Percentiles rank a stretch among this genome's conserved stretches.
These are phyloP conservation scores for Pleurostoma richardsiae DNA, from an alignment of 2,329 filamentous ascomycete genomes.

Conservation along the genomic window DNA sequence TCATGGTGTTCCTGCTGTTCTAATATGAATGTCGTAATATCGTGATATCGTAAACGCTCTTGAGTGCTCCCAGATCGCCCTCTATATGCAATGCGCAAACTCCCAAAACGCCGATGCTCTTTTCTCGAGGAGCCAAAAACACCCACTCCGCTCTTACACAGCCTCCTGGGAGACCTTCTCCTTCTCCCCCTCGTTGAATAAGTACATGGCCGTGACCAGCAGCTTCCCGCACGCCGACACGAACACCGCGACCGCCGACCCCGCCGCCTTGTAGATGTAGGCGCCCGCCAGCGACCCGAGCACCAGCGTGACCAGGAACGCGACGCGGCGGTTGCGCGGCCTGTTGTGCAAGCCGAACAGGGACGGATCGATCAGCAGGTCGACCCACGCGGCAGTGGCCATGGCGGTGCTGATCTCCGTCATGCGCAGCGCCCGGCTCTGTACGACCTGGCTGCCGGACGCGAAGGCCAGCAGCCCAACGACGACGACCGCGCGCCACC, in stretches of 20 bases:
- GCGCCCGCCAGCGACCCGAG: conserved; percentile 47
- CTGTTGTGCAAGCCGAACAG: conserved; percentile 42
- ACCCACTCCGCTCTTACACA: not conserved
- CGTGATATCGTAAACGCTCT: too few relatives aligned
- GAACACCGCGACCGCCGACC: conserved; percentile 36
- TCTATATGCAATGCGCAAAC: too few relatives aligned
- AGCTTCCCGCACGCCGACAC: conserved; percentile 39
- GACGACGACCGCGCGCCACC: conserved; percentile 33
- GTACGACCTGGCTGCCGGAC: conserved; percentile 54
- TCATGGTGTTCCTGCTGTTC: too few relatives aligned
- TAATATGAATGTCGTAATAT: too few relatives aligned
- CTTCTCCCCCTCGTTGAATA: conserved; percentile 33
- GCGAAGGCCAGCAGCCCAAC: conserved; percentile 49
- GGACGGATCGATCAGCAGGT: conserved; percentile 50
- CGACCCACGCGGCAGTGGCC: conserved; percentile 59
- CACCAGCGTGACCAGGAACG: conserved; percentile 42
- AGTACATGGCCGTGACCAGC: conserved; percentile 36
- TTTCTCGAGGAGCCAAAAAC: too few relatives aligned
- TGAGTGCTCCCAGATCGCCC: too few relatives aligned
- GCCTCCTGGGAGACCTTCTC: conserved; percentile 4
- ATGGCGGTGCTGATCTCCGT: conserved; percentile 61
- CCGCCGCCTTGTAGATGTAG: conserved; percentile 35
- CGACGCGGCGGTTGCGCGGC: conserved; percentile 40
- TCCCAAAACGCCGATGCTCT: too few relatives aligned
- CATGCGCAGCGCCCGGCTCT: conserved; percentile 47